Evolutionary conservation across 2,329 filamentous ascomycete genomes (phyloP).

Genomic region (Diaporthe sp.): DNA sequence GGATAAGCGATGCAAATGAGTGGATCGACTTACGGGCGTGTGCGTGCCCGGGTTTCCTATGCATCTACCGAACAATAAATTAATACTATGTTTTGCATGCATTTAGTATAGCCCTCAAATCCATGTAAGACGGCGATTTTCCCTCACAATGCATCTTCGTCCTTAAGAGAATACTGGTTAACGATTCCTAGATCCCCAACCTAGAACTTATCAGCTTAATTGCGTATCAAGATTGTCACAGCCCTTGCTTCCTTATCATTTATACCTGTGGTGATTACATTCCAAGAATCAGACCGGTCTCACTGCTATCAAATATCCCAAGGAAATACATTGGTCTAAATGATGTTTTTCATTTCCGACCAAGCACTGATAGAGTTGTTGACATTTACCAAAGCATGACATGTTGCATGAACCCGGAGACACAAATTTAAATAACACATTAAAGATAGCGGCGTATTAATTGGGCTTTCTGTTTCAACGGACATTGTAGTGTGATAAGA

Average conservation of each 20-base stretch:
- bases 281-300: neutral
- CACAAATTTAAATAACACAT: neutral
- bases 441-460: neutral
- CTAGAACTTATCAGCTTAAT: neutral
- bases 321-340: neutral
- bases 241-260: neutral
- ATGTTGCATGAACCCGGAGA: neutral
- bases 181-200: conserved; percentile 7
- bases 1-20: neutral
- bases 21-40: neutral
- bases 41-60: neutral
- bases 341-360: no score
- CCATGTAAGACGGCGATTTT: neutral
- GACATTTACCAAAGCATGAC: neutral
- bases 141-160: neutral
- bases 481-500: neutral
- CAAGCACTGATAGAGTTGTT: no score
- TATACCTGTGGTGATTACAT: neutral
- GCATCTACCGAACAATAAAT: neutral
- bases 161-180: neutral
- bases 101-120: neutral
- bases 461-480: neutral
- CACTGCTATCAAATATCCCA: neutral
- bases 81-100: neutral
- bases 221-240: no score